A percentile compares a stretch with the other conserved stretches of the same genome.
These are phyloP conservation scores for Pseudomonodictys pantanalensis DNA, from an alignment of 495 filamentous ascomycete species.

Conservation along the genomic window DNA sequence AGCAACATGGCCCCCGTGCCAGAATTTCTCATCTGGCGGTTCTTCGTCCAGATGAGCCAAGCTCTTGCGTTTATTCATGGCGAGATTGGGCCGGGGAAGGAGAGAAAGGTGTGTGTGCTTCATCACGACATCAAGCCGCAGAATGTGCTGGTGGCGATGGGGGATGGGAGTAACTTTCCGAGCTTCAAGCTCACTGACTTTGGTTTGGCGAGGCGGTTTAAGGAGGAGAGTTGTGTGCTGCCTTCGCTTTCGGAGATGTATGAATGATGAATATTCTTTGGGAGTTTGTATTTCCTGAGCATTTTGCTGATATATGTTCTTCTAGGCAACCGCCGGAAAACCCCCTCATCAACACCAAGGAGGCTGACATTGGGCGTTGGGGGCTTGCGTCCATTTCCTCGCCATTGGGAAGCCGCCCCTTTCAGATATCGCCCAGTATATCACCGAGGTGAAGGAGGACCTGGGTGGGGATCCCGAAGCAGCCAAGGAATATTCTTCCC, in stretches of 20 bases:
- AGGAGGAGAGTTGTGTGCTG: neutral
- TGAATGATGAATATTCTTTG: slow-evolving; percentile 11
- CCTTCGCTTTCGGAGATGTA: slow-evolving; percentile 5
- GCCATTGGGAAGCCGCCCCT: slow-evolving; percentile 14
- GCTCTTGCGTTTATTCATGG: slow-evolving; percentile 28
- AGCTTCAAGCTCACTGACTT: slow-evolving; percentile 33
- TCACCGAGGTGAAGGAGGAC: neutral
- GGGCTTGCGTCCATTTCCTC: slow-evolving; percentile 24
- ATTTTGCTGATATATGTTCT: too few species aligned
- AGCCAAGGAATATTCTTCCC: neutral
- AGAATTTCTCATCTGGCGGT: slow-evolving; percentile 26
- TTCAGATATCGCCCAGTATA: neutral
- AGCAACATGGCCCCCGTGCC: slow-evolving; percentile 11
- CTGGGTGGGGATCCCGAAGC: neutral
- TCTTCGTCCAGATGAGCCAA: slow-evolving; percentile 25
- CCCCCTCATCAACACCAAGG: slow-evolving; percentile 21
- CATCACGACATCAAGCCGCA: slow-evolving; percentile 34
- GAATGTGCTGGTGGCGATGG: slow-evolving; percentile 26
- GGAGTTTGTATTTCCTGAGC: too few species aligned
- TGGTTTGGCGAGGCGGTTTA: slow-evolving; percentile 1
- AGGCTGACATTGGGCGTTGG: slow-evolving; percentile 26
- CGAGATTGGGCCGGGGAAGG: neutral
- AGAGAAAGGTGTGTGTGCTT: neutral
- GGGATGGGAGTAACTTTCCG: slow-evolving; percentile 20
- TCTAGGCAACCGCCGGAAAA: slow-evolving; percentile 11